Evolutionary conservation across 805 yeast genomes (phyloP), one percentile per base, ranked within the genome.

Genomic region (Grigorovia jiainica): DNA sequence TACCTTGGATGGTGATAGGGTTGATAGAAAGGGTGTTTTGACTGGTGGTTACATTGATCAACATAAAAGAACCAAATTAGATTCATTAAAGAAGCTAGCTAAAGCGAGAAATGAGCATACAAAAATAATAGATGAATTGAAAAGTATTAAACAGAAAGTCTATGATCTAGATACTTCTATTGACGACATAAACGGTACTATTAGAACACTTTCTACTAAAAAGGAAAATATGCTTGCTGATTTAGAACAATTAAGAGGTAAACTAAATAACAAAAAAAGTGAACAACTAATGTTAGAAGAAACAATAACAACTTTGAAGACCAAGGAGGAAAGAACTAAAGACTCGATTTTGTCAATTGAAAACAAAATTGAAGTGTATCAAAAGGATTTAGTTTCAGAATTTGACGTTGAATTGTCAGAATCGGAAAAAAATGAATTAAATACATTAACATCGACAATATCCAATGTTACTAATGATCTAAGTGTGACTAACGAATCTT

Each of bases 1-100:
- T 13, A 92, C 98, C 0, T 65, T 90, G 15, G 95, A 86, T 59
- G 98, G 98, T 50, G 97, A 92, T 57, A 70, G 86, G 48, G 86
- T 86, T 39, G 94, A 86, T 51, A 78, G 76, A 37, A 76, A 71
- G 49, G 98, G 98, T 60, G 83, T 82, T 2, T 60, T 92, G 36
- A 78, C 86, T 19, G 97, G 97, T 61, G 97, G 97, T 38, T 86
- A 73, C 53, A 73, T 84, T 50, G 92, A 85, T 51, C 52, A 51
- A 18, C 73, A 70, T 50, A 75, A 74, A 45, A 68, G 66, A 40
- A 80, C 87, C 0, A 71, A 94, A 51, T 61, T 89, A 38, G 95
- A 87, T 50, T 74, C 81, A 2, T 67, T 86, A 52, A 77, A 76
- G 41, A 57, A 64, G 11, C 71, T 82, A 47, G 68, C 73, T 11